Percentiles rank a stretch among this genome's conserved stretches.
These are phyloP conservation scores for Ascochyta koolunga DNA, from an alignment of 2,329 filamentous ascomycete genomes.

Conservation along the genomic window DNA sequence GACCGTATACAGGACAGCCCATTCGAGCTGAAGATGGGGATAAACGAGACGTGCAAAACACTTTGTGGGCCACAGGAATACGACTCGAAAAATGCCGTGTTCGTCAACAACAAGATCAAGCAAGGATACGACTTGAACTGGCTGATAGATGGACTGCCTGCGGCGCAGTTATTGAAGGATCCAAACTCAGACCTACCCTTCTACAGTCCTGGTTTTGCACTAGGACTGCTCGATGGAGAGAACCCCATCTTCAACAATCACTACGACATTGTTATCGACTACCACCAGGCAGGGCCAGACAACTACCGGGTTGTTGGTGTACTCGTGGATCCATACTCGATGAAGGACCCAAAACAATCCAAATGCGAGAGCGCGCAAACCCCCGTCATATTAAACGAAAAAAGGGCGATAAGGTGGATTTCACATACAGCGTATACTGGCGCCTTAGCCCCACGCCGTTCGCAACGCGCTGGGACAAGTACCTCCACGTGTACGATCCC, in stretches of 20 bases:
- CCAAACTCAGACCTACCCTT: conserved; percentile 77
- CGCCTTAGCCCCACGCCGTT: conserved; percentile 81
- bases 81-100: conserved; percentile 70
- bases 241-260: conserved; percentile 83
- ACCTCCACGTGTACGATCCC: conserved; percentile 94
- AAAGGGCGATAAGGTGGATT: conserved; percentile 73
- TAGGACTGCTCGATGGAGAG: conserved; percentile 65
- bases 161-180: conserved; percentile 82
- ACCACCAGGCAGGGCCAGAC: conserved; percentile 76
- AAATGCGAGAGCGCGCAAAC: conserved; percentile 69
- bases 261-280: conserved; percentile 92
- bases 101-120: conserved; percentile 81
- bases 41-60: conserved; percentile 85
- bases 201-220: conserved; percentile 88
- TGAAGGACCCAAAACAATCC: conserved; percentile 62
- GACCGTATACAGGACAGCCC: conserved; percentile 97
- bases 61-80: conserved; percentile 74
- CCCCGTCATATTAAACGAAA: conserved; percentile 69
- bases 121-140: conserved; percentile 93
- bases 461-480: conserved; percentile 98
- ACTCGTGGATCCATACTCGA: conserved; percentile 80
- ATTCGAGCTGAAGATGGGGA: conserved; percentile 83
- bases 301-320: conserved; percentile 91
- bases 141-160: conserved; percentile 92
- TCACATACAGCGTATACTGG: conserved; percentile 95